Conservation (phyloP, 2,329 filamentous ascomycete species). For the Boeremia exigua region DNA sequence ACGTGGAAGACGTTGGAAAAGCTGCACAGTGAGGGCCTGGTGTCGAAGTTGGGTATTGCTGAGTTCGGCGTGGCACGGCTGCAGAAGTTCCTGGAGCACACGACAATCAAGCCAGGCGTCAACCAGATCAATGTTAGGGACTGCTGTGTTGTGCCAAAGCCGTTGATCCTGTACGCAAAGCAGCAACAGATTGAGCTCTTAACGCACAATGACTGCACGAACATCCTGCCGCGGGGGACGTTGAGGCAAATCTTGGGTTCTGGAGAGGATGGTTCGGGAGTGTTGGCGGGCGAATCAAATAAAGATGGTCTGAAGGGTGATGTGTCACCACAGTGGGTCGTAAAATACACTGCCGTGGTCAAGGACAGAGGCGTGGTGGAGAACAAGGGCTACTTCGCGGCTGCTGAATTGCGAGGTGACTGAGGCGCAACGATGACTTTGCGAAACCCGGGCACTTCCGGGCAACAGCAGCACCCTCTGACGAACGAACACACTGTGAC, state of each 20-base stretch:
- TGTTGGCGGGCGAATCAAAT: constrained; percentile 68
- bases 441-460: no score
- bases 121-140: constrained; percentile 96
- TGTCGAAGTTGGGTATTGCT: constrained; percentile 79
- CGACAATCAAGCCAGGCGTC: constrained; percentile 76
- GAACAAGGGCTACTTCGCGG: constrained; percentile 97
- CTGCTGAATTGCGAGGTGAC: constrained; percentile 66
- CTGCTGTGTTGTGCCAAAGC: constrained; percentile 93
- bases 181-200: constrained; percentile 82
- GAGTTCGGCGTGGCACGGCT: constrained; percentile 91
- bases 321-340: constrained; percentile 88
- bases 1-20: constrained; percentile 72
- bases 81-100: constrained; percentile 73
- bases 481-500: no score
- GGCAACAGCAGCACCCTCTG: no score
- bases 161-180: constrained; percentile 84
- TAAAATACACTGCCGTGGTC: constrained; percentile 96
- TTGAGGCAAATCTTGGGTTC: constrained; percentile 81
- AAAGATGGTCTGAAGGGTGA: constrained; percentile 73
- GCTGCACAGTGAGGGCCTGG: constrained; percentile 72
- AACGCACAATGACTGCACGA: constrained; percentile 92
- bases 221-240: constrained; percentile 86
- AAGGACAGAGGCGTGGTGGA: constrained; percentile 94
- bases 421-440: no score
- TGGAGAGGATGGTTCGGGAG: constrained; percentile 72